Percentiles rank a stretch among this genome's conserved stretches.
These are phyloP conservation scores for Aspergillus ostianus DNA, from an alignment of 495 filamentous ascomycete species.

Conservation along the genomic window DNA sequence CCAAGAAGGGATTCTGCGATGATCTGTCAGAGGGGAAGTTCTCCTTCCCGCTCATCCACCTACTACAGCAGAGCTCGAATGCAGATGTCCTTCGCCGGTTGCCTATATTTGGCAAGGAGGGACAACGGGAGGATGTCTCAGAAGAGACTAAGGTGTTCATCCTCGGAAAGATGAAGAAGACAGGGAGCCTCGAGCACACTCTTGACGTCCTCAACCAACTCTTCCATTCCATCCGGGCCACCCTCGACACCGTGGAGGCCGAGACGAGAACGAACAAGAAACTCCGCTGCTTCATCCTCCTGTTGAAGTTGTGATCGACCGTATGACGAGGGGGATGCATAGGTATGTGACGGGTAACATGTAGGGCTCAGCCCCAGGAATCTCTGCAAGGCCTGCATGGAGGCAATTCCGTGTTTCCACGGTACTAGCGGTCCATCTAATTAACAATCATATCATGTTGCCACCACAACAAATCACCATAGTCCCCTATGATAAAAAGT, in stretches of 20 bases:
- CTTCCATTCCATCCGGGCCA: background rate
- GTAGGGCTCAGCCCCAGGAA: too few species aligned
- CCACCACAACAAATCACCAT: too few species aligned
- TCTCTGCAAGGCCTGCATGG: too few species aligned
- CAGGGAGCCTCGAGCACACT: background rate
- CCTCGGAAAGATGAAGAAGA: background rate
- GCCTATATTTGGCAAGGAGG: background rate
- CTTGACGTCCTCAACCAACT: background rate
- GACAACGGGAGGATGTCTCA: background rate
- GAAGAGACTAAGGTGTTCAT: background rate
- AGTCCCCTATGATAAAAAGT: too few species aligned
- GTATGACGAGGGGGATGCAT: background rate
- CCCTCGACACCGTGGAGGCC: background rate
- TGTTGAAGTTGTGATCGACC: background rate
- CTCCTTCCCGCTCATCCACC: constrained; percentile 15
- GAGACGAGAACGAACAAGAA: background rate
- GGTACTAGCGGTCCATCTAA: too few species aligned
- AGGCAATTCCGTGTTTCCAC: too few species aligned
- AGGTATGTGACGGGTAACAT: background rate
- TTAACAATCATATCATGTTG: too few species aligned
- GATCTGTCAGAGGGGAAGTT: constrained; percentile 18
- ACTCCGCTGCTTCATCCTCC: background rate
- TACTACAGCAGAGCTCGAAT: constrained; percentile 2
- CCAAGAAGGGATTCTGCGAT: constrained; percentile 18
- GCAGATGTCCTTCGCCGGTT: background rate